A percentile compares a stretch with the other conserved stretches of the same genome.
Conservation (phyloP, 352 stramenopile genomes). For the Phytophthora pistaciae region DNA sequence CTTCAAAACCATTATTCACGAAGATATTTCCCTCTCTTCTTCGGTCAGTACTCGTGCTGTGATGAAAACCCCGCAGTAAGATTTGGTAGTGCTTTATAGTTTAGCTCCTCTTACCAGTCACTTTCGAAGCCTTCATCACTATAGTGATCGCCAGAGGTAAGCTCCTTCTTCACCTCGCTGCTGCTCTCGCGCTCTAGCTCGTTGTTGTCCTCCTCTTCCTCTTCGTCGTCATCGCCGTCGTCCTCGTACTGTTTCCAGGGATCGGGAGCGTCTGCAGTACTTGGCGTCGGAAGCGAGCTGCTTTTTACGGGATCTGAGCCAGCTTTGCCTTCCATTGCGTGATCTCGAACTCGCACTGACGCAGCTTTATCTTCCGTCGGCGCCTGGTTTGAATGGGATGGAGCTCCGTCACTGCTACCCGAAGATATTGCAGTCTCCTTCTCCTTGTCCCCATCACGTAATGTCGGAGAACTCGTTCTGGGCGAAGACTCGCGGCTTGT, state of each 20-base stretch:
- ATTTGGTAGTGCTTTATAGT: not conserved
- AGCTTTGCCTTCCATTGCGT: not conserved
- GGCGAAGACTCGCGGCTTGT: constrained; percentile 23
- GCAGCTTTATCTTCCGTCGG: not conserved
- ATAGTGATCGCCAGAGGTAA: constrained; percentile 46
- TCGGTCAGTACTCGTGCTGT: too few species aligned
- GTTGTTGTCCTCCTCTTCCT: constrained; percentile 37
- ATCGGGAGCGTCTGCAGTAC: not conserved
- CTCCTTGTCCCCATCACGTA: not conserved
- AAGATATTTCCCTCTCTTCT: not conserved
- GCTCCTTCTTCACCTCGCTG: constrained; percentile 8
- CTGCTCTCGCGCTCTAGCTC: constrained; percentile 22
- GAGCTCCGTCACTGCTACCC: not conserved
- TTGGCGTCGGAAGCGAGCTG: constrained; percentile 1
- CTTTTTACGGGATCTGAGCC: not conserved
- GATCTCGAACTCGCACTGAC: not conserved
- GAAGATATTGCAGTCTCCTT: not conserved
- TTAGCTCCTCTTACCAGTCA: constrained; percentile 39
- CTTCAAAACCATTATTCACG: not conserved
- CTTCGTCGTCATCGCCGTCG: constrained; percentile 17
- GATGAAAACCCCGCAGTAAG: not conserved
- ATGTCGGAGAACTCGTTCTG: constrained; percentile 1
- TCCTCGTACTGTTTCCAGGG: constrained; percentile 47
- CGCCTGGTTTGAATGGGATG: constrained; percentile 10
- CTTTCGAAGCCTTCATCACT: constrained; percentile 67